phyloP scores from a whole-genome alignment of 164 flowering plant genomes.

The Magnolia changhungtana region DNA sequence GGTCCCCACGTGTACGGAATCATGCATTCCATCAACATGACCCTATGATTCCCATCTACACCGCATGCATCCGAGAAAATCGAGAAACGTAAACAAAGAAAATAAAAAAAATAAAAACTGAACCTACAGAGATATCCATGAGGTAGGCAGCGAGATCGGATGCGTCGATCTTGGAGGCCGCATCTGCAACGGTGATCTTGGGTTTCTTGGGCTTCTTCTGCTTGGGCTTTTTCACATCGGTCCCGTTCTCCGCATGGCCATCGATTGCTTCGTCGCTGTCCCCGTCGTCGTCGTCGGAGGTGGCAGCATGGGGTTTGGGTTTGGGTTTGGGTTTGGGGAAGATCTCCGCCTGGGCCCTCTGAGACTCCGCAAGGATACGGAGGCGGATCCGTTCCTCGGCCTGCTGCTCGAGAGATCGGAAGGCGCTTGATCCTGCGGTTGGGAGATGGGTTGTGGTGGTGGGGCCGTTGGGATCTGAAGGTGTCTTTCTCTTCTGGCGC shows the following conservation, averaged over 20 bases:
- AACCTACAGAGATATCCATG: slow-evolving; percentile 52
- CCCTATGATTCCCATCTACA: neutral
- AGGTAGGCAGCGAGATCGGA: slow-evolving; percentile 42
- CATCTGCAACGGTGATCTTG: slow-evolving; percentile 45
- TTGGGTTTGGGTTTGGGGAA: slow-evolving; percentile 1
- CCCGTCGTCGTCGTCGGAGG: slow-evolving; percentile 18
- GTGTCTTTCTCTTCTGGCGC: slow-evolving; percentile 28
- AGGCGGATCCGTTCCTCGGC: slow-evolving; percentile 33
- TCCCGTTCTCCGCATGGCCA: slow-evolving; percentile 16
- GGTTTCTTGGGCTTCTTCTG: slow-evolving; percentile 44
- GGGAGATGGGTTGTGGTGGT: neutral
- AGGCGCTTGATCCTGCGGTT: slow-evolving; percentile 23
- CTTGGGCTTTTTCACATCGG: slow-evolving; percentile 34
- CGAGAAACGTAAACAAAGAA: neutral
- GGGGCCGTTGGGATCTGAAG: slow-evolving; percentile 5
- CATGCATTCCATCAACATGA: no score
- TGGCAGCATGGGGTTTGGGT: slow-evolving; percentile 3
- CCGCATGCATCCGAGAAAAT: neutral
- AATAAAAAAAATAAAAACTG: slow-evolving; percentile 2
- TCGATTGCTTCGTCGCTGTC: slow-evolving; percentile 13
- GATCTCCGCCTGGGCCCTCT: slow-evolving; percentile 21
- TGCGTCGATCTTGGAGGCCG: slow-evolving; percentile 44
- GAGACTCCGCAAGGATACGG: slow-evolving; percentile 25
- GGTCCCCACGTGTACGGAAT: no score
- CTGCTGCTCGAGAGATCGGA: slow-evolving; percentile 35